Base-by-base conservation (phyloP, 2,329 filamentous ascomycete genomes). In the Colletotrichum cordylinicola region DNA sequence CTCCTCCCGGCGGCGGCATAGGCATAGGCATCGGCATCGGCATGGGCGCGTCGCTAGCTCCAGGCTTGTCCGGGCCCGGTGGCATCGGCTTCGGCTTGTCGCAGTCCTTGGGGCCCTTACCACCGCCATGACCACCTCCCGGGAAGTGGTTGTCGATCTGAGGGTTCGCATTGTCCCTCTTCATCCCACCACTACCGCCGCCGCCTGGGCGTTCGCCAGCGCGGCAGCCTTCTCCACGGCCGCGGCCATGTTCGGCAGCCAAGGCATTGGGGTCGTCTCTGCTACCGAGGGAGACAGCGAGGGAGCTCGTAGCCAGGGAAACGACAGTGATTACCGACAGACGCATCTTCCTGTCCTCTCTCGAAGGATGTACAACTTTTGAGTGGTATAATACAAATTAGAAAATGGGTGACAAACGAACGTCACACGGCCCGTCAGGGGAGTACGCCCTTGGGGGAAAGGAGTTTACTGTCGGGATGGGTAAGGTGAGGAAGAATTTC, bases 241-340 rank as follows among this genome's bases (percentile, higher is more conserved):
- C 61, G 58, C 58, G 58, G 58, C 31, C 18, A n/a, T 33, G 31
- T 13, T 15, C 15, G 12, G 31, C 18, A 9, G 58, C 48, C 33
- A 66, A 15, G 21, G 31, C 35, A 27, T 15, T 60, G 15, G 18
- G 24, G 16, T 27, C 33, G 18, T 24, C 33, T 24, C 35, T 64
- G 61, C n/a, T 24, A 43, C 37, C 70, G 5, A 74, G 21, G 29
- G 70, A 65, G 7, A 76, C 27, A 48, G 70, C 74, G n/a, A 76
- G 43, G 33, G 74, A 76, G 64, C 58, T 74, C 48, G 65, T 37
- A 21, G 70, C 70, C 56, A 76, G 64, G 21, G 74, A 76, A 21
- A 76, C 16, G 24, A 76, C 48, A 18, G 74, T 66, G 48, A 60
- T 33, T 68, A 74, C 10, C 56, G 74, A 76, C 10, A 76, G 70